Percentiles rank a stretch among this genome's conserved stretches.
Conservation (phyloP, 1,284 basidiomycete species). For the Apiotrichum montevideense region DNA sequence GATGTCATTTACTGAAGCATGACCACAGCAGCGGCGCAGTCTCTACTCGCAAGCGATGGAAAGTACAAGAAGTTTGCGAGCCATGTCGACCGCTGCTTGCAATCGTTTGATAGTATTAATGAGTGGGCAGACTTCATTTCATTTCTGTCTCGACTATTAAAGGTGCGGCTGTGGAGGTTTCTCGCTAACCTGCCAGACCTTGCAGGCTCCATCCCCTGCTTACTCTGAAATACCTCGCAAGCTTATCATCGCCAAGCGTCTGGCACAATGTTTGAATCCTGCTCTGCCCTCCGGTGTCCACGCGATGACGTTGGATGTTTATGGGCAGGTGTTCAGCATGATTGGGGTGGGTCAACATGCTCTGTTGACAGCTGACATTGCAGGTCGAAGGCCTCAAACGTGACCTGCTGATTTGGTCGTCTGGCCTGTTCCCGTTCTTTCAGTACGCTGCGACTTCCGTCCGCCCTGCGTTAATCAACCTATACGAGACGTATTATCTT, state of each 20-base stretch:
- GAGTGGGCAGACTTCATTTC: conserved; percentile 99
- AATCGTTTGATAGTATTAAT: conserved; percentile 90
- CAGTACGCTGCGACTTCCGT: conserved; percentile 95
- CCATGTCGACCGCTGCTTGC: conserved; percentile 85
- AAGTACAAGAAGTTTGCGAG: conserved; percentile 92
- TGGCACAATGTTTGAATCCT: conserved; percentile 95
- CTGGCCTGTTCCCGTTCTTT: conserved; percentile 96
- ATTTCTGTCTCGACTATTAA: conserved; percentile 89
- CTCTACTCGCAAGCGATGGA: conserved; percentile 57
- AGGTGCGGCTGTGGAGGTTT: conserved; percentile 54
- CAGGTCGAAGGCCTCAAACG: conserved; percentile 80
- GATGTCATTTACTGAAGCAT: background rate
- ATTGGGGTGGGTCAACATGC: conserved; percentile 63
- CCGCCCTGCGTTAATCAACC: conserved; percentile 76
- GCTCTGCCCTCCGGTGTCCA: conserved; percentile 95
- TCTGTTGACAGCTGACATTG: background rate
- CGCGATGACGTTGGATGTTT: conserved; percentile 91
- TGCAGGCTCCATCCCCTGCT: conserved; percentile 75
- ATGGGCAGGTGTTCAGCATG: conserved; percentile 80
- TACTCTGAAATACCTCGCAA: conserved; percentile 96
- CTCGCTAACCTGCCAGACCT: conserved; percentile 51
- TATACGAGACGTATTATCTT: conserved; percentile 85
- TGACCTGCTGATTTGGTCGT: conserved; percentile 90
- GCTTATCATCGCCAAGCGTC: conserved; percentile 85
- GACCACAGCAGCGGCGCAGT: conserved; percentile 28